Percentiles rank a stretch among this genome's conserved stretches.
Conservation (phyloP, 768 basidiomycete species). For the Tulasnella sp. region DNA sequence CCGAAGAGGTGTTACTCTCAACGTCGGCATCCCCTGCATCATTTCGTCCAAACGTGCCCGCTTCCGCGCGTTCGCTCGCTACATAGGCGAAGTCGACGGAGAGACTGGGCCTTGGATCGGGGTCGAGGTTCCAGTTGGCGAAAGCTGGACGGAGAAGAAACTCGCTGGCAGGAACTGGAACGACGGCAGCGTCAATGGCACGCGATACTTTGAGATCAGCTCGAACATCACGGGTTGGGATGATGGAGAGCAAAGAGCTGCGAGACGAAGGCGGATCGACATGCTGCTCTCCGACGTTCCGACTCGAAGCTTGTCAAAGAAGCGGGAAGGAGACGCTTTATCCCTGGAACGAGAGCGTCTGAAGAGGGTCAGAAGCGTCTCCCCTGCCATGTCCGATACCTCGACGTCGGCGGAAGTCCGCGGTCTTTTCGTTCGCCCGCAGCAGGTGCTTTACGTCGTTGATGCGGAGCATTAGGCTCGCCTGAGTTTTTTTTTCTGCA, state of each 20-base stretch:
- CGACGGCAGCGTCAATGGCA: constrained; percentile 77
- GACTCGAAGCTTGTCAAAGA: constrained; percentile 32
- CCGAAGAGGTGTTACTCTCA: constrained; percentile 61
- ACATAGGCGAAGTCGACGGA: constrained; percentile 82
- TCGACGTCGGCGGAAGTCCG: constrained; percentile 55
- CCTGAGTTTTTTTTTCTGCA: background rate
- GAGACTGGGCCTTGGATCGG: constrained; percentile 86
- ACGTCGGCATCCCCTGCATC: constrained; percentile 87
- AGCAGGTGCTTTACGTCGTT: constrained; percentile 82
- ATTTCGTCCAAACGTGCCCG: constrained; percentile 77
- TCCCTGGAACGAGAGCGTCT: constrained; percentile 40
- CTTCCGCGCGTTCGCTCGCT: constrained; percentile 81
- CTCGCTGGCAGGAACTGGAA: constrained; percentile 74
- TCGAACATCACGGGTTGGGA: constrained; percentile 53
- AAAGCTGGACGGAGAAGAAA: constrained; percentile 50
- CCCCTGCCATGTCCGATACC: constrained; percentile 60
- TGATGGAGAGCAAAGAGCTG: constrained; percentile 46
- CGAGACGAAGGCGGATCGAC: constrained; percentile 40
- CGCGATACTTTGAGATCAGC: constrained; percentile 79
- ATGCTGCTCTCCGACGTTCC: constrained; percentile 9
- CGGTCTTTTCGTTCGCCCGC: constrained; percentile 78
- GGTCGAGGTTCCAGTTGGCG: constrained; percentile 76
- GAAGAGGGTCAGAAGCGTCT: constrained; percentile 64
- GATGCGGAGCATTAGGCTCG: constrained; percentile 50
- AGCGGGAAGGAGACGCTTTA: constrained; percentile 61